Base-by-base conservation (phyloP, 768 basidiomycete genomes). In the Bullera alba region DNA sequence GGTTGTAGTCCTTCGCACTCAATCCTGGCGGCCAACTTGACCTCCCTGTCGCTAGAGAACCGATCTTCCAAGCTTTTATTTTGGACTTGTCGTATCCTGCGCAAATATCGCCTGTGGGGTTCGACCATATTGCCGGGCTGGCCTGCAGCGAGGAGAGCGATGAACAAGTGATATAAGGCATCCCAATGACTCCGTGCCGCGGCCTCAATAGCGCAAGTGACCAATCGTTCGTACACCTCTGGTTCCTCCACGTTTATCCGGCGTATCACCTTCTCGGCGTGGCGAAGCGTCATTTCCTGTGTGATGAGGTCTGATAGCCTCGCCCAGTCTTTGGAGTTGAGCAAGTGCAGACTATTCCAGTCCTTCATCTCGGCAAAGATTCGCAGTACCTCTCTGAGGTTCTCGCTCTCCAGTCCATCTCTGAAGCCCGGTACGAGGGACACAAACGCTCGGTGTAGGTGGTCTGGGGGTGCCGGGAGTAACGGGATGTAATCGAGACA, bases 11-110 rank as follows among this genome's bases (percentile, higher is more conserved):
- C 53, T 6, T 37, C 32, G 22, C 42, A 44, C 27, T 48, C 53
- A n/a, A 54, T 23, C 17, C 57, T 42, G 4, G 57, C 49, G 7
- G 48, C 42, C 16, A 58, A 12, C 23, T 53, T 29, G 23, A 43
- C 42, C 5, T 54, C 42, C 15, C 57, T 30, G 28, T 51, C 42
- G 49, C 53, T 49, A 2, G 51, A 53, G 17, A 32, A 16, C 7
- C 54, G 37, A 38, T 50, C 50, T 42, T 54, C 36, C 10, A 36
- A 14, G n/a, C 51, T 42, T 32, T 48, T 58, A 8, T 42, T 47
- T 43, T 58, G 57, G 3, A 58, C 34, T 19, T 48, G 42, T 23
- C 48, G 42, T 36, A 58, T 42, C 4, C 38, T 30, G 14, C 39
- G 32, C 27, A 46, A 46, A 26, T 45, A 58, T 22, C 25, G 36